A percentile compares a stretch with the other conserved stretches of the same genome.
These are phyloP conservation scores for Tilletia indica DNA, from an alignment of 1,284 basidiomycete species.

Conservation along the genomic window DNA sequence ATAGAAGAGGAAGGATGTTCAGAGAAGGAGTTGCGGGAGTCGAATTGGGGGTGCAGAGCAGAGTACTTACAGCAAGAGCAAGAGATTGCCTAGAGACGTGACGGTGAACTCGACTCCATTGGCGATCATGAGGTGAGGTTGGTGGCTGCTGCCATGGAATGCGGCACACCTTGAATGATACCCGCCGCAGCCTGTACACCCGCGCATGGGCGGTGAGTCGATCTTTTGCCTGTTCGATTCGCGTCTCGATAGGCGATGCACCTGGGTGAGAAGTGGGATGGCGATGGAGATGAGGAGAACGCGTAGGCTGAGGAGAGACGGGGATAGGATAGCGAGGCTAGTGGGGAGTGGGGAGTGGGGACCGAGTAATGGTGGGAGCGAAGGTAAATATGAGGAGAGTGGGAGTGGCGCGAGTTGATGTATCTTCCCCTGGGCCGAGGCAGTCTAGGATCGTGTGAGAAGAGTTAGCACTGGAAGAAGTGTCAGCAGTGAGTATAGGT, in stretches of 20 bases:
- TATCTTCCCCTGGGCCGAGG: no score
- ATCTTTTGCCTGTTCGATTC: no score
- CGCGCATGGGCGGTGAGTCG: conserved; percentile 72
- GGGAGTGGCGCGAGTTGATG: no score
- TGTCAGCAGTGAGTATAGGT: no score
- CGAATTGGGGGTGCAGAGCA: no score
- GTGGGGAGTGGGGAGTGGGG: conserved; percentile 75
- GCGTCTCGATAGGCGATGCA: no score
- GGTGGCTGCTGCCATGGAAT: conserved; percentile 78
- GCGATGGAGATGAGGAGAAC: conserved; percentile 62
- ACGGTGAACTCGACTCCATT: conserved; percentile 76
- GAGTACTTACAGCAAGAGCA: conserved; percentile 34
- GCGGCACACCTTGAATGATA: conserved; percentile 76
- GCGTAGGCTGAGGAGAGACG: conserved; percentile 72
- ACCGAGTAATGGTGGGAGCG: conserved; percentile 69
- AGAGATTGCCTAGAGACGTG: conserved; percentile 64
- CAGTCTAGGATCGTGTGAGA: no score
- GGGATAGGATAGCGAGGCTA: conserved; percentile 72
- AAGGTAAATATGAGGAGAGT: neutral
- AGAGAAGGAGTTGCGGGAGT: no score
- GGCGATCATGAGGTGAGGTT: conserved; percentile 75
- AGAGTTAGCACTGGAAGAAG: no score
- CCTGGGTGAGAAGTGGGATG: conserved; percentile 72
- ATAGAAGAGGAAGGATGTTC: no score
- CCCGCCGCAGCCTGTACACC: conserved; percentile 80